Percentiles rank a stretch among this genome's conserved stretches.
Conservation (phyloP, 306 rosid species). For the Ceratonia siliqua region DNA sequence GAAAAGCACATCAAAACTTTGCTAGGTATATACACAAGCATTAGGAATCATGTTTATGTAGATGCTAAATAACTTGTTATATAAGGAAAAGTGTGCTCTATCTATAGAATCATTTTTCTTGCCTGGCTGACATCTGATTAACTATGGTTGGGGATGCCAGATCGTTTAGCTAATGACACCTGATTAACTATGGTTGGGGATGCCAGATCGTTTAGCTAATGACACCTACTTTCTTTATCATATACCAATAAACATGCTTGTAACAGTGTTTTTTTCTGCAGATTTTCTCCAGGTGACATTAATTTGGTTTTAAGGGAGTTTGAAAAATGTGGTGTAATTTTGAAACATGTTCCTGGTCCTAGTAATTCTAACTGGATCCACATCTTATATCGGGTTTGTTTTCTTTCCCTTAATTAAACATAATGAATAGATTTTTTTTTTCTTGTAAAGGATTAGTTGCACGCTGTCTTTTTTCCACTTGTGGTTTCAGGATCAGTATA, state of each 20-base stretch:
- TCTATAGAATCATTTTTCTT: slow-evolving; percentile 10
- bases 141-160: slow-evolving; percentile 11
- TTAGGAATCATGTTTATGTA: neutral
- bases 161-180: neutral
- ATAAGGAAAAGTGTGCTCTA: neutral
- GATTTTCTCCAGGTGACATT: slow-evolving; percentile 87
- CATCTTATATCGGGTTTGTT: slow-evolving; percentile 78
- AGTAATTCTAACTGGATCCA: slow-evolving; percentile 97
- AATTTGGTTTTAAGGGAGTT: slow-evolving; percentile 89
- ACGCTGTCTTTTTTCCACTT: neutral
- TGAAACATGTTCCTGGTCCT: slow-evolving; percentile 94
- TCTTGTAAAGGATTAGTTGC: neutral
- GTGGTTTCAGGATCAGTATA: neutral
- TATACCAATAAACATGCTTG: neutral
- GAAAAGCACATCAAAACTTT: neutral
- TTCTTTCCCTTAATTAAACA: slow-evolving; percentile 22
- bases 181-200: slow-evolving; percentile 3
- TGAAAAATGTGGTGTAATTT: slow-evolving; percentile 91
- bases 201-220: slow-evolving; percentile 6
- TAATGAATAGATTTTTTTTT: slow-evolving; percentile 5
- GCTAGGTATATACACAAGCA: neutral
- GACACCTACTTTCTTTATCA: neutral
- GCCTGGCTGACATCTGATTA: neutral
- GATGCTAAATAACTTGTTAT: neutral
- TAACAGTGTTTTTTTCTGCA: slow-evolving; percentile 41